Evolutionary conservation across 78 protist species (phyloP), one percentile per base, ranked within the genome.

Genomic region (Dictyostelium intermedium): DNA sequence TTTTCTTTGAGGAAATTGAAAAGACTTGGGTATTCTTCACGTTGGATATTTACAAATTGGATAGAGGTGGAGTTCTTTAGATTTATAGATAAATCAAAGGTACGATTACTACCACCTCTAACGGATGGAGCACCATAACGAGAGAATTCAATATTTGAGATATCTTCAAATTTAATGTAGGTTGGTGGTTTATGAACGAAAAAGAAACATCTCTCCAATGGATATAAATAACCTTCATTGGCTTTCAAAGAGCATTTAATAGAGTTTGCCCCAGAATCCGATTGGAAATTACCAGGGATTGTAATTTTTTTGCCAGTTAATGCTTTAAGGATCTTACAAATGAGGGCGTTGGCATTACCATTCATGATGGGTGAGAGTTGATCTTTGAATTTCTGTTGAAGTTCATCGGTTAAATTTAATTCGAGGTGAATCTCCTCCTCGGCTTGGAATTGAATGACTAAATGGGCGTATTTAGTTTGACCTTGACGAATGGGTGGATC

Each of bases 401-500:
- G 91, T 27, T 84, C 91, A 74, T 91, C 91, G 34, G 82, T 32
- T 23, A 82, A n/a, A 56, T 35, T 53, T 6, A 95, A 13, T 32
- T 56, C 69, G 1, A 91, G 25, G 8, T 69, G 41, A 37, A 43
- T 23, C 4, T 27, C 30, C 45, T 92, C 69, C 13, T 92, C 73
- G 16, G 18, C 47, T 80, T 41, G 84, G 37, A 92, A 43, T 74
- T 93, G 95, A 66, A 96, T 80, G 3, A 96, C 92, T 7, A 96
- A 77, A 81, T 96, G 95, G 0, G 82, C 63, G 74, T 93, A 93
- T 43, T 77, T 61, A 16, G 97, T 96, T 80, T 85, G 82, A 60
- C 97, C 97, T 70, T 96, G 96, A 47, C 95, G 70, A 69, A 96
- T 76, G 7, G 97, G 96, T 32, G 96, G 97, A 25, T 93, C 96